Evolutionary conservation across 1,139 yeast genomes (phyloP), one percentile per base, ranked within the genome.

Genomic region (Suhomyces coccinellae): DNA sequence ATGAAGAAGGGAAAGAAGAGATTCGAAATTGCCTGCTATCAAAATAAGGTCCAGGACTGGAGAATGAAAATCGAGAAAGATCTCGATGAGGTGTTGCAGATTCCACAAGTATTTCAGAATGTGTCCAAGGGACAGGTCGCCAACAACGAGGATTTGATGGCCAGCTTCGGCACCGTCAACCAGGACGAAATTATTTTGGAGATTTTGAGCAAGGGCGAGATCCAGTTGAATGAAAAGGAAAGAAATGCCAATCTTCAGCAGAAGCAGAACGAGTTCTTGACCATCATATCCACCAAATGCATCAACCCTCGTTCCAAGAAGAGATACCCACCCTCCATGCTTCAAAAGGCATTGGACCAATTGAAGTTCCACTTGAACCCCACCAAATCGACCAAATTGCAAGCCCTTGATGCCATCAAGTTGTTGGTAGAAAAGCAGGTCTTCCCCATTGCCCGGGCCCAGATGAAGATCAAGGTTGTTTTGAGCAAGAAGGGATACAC

Each of bases 81-180:
- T 62, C 65, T 95, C 11, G 99, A 93, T 67, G 99, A 93, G 62
- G 99, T 93, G 5, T 71, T 93, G 35, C 99, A 93, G 62, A 90
- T 93, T 43, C 97, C 91, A n/a, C 97, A 87, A 62, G 96, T 93
- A 2, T 93, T 95, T 59, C 67, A 83, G 37, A 93, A 95, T 61
- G 99, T 91, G 0, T 88, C 97, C 16, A 93, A 95, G 59, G 99
- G 99, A 2, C 91, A 84, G 53, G 95, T 88, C 2, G 99, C 99
- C 3, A 83, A 91, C 24, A 82, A 87, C 54, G 97, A 89, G 9
- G 98, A 93, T 51, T 71, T 93, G 38, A 71, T 77, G 56, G 75
- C 81, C 41, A 75, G 85, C 1, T 93, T 95, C 62, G 91, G 88
- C 1, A 79, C 90, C 0, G 82, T 88, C 0, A 84, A 90, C 55